phyloP scores from a whole-genome alignment of 2,329 filamentous ascomycete genomes.

The Sclerotinia glacialis region DNA sequence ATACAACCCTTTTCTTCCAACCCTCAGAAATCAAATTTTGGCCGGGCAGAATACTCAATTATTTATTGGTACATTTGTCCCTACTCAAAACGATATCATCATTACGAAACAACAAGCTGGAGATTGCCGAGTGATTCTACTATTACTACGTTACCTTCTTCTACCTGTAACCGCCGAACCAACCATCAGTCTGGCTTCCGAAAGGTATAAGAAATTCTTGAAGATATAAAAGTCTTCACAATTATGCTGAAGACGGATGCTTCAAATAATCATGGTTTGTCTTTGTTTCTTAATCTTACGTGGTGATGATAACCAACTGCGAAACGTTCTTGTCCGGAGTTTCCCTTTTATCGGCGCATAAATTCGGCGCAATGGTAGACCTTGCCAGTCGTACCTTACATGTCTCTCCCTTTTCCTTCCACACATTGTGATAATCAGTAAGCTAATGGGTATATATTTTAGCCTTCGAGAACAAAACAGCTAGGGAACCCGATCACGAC shows the following conservation, averaged over 20 bases:
- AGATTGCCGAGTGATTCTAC: not conserved
- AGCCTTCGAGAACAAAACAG: slow-evolving; percentile 35
- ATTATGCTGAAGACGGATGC: slow-evolving; percentile 40
- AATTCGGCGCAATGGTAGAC: not conserved
- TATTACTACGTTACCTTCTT: not conserved
- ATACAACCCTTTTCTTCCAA: not conserved
- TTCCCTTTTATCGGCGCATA: slow-evolving; percentile 24
- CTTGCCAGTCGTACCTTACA: slow-evolving; percentile 2
- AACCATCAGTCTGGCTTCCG: slow-evolving; percentile 1
- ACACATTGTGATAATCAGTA: not conserved
- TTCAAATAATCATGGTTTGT: slow-evolving; percentile 36
- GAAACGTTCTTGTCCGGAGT: slow-evolving; percentile 7
- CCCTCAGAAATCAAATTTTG: not conserved
- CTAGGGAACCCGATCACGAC: slow-evolving; percentile 25
- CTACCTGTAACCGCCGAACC: slow-evolving; percentile 13
- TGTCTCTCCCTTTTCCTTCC: slow-evolving; percentile 9
- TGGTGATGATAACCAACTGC: not conserved
- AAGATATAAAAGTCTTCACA: slow-evolving; percentile 20
- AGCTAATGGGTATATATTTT: slow-evolving; percentile 24
- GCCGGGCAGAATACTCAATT: not conserved
- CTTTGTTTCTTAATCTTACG: not conserved
- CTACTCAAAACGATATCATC: not conserved
- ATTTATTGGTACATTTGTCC: not conserved
- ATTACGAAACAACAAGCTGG: not conserved
- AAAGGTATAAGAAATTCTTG: slow-evolving; percentile 6